Conservation (phyloP, 805 yeast genomes). For the Hanseniaspora valbyensis region DNA sequence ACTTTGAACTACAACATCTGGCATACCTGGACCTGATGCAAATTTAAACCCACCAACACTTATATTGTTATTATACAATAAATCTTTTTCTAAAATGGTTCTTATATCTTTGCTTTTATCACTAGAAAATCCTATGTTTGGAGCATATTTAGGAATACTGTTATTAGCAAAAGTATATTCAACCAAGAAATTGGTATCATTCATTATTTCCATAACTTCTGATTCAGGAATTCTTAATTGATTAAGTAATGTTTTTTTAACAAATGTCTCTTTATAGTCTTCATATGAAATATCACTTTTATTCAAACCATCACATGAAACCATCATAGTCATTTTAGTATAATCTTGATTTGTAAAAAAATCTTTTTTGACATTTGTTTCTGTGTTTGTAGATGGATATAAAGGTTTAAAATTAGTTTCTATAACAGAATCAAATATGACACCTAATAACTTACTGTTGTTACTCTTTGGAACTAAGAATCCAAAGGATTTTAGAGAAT, state of each 20-base stretch:
- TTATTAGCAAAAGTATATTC: conserved; percentile 37
- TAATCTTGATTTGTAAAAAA: conserved; percentile 28
- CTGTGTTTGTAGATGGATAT: conserved; percentile 20
- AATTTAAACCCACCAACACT: conserved; percentile 71
- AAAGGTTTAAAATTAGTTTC: conserved; percentile 43
- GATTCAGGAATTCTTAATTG: conserved; percentile 32
- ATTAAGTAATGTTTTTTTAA: conserved; percentile 32
- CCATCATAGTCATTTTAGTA: conserved; percentile 75
- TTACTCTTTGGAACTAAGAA: conserved; percentile 63
- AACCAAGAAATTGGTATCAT: conserved; percentile 22
- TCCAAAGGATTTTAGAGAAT: conserved; percentile 62
- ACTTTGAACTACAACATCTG: conserved; percentile 66
- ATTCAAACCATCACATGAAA: conserved; percentile 65
- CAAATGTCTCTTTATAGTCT: conserved; percentile 21
- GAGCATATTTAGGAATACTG: conserved; percentile 71
- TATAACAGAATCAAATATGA: conserved; percentile 80
- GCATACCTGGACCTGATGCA: conserved; percentile 77
- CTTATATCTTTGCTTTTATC: conserved; percentile 26
- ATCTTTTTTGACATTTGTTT: neutral
- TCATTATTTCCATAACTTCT: conserved; percentile 19
- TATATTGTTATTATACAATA: conserved; percentile 32
- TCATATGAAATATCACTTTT: conserved; percentile 18
- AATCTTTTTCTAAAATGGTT: conserved; percentile 24
- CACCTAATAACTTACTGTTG: conserved; percentile 59
- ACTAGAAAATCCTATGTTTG: conserved; percentile 48